Percentiles rank a stretch among this genome's conserved stretches.
These are phyloP conservation scores for Trichoderma polysporum DNA, from an alignment of 2,329 filamentous ascomycete species.

Conservation along the genomic window DNA sequence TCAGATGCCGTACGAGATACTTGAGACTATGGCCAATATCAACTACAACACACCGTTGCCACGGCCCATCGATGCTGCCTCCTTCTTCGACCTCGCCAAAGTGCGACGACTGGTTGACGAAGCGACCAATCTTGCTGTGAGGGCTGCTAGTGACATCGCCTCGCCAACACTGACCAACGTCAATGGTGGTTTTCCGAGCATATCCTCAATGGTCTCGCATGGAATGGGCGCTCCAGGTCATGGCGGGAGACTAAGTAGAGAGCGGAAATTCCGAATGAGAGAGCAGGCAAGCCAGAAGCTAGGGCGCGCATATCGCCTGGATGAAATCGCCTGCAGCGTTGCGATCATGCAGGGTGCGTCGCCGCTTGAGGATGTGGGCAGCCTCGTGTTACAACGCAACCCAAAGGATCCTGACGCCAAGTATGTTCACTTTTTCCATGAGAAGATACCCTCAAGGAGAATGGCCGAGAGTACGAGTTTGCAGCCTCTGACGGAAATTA, in stretches of 20 bases:
- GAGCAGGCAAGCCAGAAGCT: slow-evolving; percentile 79
- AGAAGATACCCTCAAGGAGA: slow-evolving; percentile 78
- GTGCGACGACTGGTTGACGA: slow-evolving; percentile 78
- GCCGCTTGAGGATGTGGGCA: slow-evolving; percentile 73
- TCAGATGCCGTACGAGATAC: slow-evolving; percentile 73
- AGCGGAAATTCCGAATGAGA: slow-evolving; percentile 75
- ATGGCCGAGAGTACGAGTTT: slow-evolving; percentile 71
- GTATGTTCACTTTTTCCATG: slow-evolving; percentile 91
- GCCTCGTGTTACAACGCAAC: slow-evolving; percentile 68
- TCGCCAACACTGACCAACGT: slow-evolving; percentile 61
- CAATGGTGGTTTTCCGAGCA: slow-evolving; percentile 40
- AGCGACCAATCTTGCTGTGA: slow-evolving; percentile 73
- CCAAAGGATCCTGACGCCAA: slow-evolving; percentile 70
- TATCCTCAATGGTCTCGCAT: slow-evolving; percentile 25
- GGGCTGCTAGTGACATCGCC: slow-evolving; percentile 71
- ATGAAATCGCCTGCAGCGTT: slow-evolving; percentile 81
- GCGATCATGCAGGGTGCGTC: slow-evolving; percentile 81
- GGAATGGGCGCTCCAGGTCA: slow-evolving; percentile 50
- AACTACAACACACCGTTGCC: slow-evolving; percentile 78
- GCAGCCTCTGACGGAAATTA: slow-evolving; percentile 65
- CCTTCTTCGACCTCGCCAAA: slow-evolving; percentile 82
- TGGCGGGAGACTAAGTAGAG: slow-evolving; percentile 67
- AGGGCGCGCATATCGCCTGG: slow-evolving; percentile 72
- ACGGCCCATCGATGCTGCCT: slow-evolving; percentile 72
- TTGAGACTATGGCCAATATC: slow-evolving; percentile 74